phyloP scores from a whole-genome alignment of 192 early-diverging fungal species.

The Blastocladiella britannica region DNA sequence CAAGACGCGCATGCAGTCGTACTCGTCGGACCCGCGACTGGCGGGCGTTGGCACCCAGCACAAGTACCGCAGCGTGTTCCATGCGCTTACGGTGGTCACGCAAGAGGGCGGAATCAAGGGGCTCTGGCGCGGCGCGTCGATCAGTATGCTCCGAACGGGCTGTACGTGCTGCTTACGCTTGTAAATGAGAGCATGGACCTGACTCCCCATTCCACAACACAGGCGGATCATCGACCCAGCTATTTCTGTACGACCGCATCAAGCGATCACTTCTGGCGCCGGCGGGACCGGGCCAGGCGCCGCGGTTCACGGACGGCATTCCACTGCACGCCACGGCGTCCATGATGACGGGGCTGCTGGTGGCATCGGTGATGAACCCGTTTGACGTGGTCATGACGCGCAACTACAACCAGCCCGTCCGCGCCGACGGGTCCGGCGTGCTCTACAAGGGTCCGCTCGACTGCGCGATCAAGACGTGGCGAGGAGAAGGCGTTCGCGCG shows the following conservation, averaged over 20 bases:
- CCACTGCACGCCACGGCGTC: conserved; percentile 52
- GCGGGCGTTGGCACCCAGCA: conserved; percentile 70
- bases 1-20: conserved; percentile 70
- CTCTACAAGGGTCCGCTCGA: conserved; percentile 65
- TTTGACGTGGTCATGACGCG: conserved; percentile 85
- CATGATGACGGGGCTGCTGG: conserved; percentile 61
- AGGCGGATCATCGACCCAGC: conserved; percentile 69
- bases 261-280: conserved; percentile 27
- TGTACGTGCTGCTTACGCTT: no score
- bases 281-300: conserved; percentile 16
- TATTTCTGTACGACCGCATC: conserved; percentile 70
- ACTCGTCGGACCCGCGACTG: conserved; percentile 29
- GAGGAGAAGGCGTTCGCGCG: conserved; percentile 55
- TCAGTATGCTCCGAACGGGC: conserved; percentile 71
- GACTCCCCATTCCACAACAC: no score
- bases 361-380: conserved; percentile 87
- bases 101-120: conserved; percentile 50
- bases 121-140: conserved; percentile 68
- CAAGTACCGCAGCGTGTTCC: conserved; percentile 44
- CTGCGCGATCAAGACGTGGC: conserved; percentile 66
- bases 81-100: conserved; percentile 46
- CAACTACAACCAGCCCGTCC: conserved; percentile 74
- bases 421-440: conserved; percentile 36
- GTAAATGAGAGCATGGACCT: no score
- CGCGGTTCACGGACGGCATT: conserved; percentile 31